Percentiles rank a stretch among this genome's conserved stretches.
These are phyloP conservation scores for Ganoderma sinense DNA, from an alignment of 1,284 basidiomycete genomes.

Conservation along the genomic window DNA sequence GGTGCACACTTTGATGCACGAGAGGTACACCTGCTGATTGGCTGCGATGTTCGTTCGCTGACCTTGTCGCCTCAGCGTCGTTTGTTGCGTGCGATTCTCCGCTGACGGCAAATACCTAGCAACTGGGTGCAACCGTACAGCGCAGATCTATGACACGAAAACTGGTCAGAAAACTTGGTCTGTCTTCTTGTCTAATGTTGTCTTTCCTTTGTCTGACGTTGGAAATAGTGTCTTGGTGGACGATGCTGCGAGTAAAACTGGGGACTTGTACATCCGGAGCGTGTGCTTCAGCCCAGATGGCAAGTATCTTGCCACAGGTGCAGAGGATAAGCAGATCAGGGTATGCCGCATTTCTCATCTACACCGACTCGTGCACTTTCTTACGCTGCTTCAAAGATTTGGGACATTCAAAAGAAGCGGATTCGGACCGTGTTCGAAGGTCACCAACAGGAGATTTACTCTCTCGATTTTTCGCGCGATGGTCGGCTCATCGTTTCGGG, in stretches of 20 bases:
- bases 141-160: conserved; percentile 91
- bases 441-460: conserved; percentile 90
- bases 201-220: neutral
- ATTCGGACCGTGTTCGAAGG: conserved; percentile 80
- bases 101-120: conserved; percentile 89
- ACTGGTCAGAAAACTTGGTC: conserved; percentile 85
- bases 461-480: conserved; percentile 82
- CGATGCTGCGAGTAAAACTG: conserved; percentile 57
- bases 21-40: conserved; percentile 68
- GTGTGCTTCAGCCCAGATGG: conserved; percentile 77
- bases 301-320: conserved; percentile 72
- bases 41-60: conserved; percentile 20
- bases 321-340: conserved; percentile 74
- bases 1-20: conserved; percentile 92
- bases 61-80: conserved; percentile 62
- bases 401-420: conserved; percentile 80
- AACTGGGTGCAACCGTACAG: conserved; percentile 90
- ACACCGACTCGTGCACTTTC: neutral
- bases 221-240: conserved; percentile 60
- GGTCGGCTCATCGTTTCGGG: conserved; percentile 83
- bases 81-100: conserved; percentile 93
- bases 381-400: conserved; percentile 61
- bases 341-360: conserved; percentile 42
- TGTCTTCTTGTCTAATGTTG: conserved; percentile 34
- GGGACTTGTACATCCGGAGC: conserved; percentile 74